phyloP scores from a whole-genome alignment of 2,329 filamentous ascomycete genomes.

The Pyricularia sp. region DNA sequence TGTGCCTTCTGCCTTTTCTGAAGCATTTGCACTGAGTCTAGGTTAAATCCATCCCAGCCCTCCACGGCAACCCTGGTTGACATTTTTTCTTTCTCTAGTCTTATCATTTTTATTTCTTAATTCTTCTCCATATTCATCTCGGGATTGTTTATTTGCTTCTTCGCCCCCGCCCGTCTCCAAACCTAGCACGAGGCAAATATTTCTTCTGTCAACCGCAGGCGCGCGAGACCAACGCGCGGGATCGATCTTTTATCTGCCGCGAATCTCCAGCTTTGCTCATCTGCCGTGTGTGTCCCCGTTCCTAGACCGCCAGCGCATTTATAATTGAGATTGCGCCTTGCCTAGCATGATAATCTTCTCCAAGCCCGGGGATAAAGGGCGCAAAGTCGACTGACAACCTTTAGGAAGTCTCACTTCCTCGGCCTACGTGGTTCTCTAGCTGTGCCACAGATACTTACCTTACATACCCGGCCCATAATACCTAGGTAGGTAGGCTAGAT shows the following conservation, averaged over 20 bases:
- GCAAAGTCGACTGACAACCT: background rate
- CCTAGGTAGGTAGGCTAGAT: background rate
- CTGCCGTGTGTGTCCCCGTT: background rate
- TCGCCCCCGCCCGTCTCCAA: background rate
- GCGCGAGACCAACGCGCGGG: background rate
- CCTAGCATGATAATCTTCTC: background rate
- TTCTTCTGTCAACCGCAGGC: background rate
- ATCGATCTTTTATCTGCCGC: background rate
- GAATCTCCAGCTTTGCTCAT: background rate
- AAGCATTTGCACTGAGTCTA: background rate
- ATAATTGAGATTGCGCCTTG: background rate
- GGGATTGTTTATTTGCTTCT: background rate
- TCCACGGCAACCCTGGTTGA: background rate
- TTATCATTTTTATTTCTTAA: background rate
- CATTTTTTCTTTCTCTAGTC: background rate
- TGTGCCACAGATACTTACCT: background rate
- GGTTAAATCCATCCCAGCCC: background rate
- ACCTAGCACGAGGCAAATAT: background rate
- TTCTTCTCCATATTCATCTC: background rate
- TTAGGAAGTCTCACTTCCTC: background rate
- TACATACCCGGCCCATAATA: background rate
- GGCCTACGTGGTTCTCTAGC: background rate
- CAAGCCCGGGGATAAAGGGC: background rate
- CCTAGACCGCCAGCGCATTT: background rate
- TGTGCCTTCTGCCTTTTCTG: background rate